Conservation (phyloP, 2,329 filamentous ascomycete species). For the Leptographium lundbergii region DNA sequence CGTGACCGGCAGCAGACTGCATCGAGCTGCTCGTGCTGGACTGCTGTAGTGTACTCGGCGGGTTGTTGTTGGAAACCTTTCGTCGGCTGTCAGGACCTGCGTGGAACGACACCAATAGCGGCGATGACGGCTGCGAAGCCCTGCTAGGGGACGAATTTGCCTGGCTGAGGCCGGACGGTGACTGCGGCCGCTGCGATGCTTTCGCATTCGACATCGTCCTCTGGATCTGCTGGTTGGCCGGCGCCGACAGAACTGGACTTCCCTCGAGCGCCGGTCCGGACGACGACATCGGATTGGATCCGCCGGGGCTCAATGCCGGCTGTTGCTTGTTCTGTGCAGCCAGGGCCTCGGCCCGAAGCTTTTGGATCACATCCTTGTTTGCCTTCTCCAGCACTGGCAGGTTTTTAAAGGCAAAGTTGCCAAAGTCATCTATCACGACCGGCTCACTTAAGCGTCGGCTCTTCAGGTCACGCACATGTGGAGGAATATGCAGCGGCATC, state of each 20-base stretch:
- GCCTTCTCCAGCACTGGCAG: slow-evolving; percentile 91
- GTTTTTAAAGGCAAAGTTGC: slow-evolving; percentile 94
- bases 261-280: slow-evolving; percentile 62
- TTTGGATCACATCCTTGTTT: slow-evolving; percentile 97
- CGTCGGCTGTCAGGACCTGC: slow-evolving; percentile 68
- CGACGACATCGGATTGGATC: slow-evolving; percentile 31
- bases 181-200: slow-evolving; percentile 64
- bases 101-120: slow-evolving; percentile 91
- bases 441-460: slow-evolving; percentile 85
- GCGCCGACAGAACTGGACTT: slow-evolving; percentile 62
- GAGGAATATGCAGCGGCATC: slow-evolving; percentile 92
- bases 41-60: slow-evolving; percentile 72
- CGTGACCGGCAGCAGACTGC: slow-evolving; percentile 45
- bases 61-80: slow-evolving; percentile 86
- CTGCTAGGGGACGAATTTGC: slow-evolving; percentile 79
- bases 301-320: slow-evolving; percentile 31
- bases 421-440: slow-evolving; percentile 81
- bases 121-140: slow-evolving; percentile 67
- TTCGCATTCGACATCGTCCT: slow-evolving; percentile 75
- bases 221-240: slow-evolving; percentile 49
- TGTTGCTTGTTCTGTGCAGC: slow-evolving; percentile 44
- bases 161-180: slow-evolving; percentile 69
- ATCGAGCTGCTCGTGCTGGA: slow-evolving; percentile 46
- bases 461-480: slow-evolving; percentile 85
- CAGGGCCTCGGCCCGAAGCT: slow-evolving; percentile 81